Percentiles rank a stretch among this genome's conserved stretches.
These are phyloP conservation scores for Saccharata proteae DNA, from an alignment of 2,329 filamentous ascomycete genomes.

Conservation along the genomic window DNA sequence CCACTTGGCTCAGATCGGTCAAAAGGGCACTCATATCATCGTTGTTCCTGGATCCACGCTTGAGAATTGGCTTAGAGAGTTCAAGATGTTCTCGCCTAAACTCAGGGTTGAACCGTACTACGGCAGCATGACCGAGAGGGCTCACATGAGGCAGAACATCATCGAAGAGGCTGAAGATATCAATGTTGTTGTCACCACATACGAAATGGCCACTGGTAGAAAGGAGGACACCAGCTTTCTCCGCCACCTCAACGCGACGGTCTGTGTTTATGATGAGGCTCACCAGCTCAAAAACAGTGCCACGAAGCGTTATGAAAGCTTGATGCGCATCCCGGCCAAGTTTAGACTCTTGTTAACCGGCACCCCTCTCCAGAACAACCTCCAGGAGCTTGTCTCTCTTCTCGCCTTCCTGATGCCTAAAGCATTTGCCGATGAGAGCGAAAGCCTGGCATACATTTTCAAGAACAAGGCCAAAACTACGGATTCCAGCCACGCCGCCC, in stretches of 20 bases:
- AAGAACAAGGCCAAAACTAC: constrained; percentile 80
- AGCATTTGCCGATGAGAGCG: constrained; percentile 64
- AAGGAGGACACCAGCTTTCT: constrained; percentile 53
- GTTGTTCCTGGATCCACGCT: constrained; percentile 88
- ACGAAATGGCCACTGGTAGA: constrained; percentile 49
- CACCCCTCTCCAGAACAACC: constrained; percentile 87
- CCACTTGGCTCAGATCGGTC: constrained; percentile 59
- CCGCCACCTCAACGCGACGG: constrained; percentile 41
- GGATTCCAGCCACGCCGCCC: constrained; percentile 62
- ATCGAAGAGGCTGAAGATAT: constrained; percentile 51
- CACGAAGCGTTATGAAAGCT: constrained; percentile 67
- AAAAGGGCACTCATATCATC: constrained; percentile 64
- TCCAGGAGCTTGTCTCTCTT: constrained; percentile 81
- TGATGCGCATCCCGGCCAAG: constrained; percentile 64
- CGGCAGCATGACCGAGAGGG: constrained; percentile 55
- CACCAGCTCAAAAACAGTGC: constrained; percentile 84
- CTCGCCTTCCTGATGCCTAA: constrained; percentile 87
- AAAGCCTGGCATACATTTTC: constrained; percentile 78
- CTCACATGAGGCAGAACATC: constrained; percentile 54
- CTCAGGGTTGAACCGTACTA: constrained; percentile 61
- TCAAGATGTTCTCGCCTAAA: constrained; percentile 70
- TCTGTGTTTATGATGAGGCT: constrained; percentile 82
- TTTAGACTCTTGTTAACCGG: constrained; percentile 83
- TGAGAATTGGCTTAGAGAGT: constrained; percentile 92
- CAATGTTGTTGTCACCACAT: constrained; percentile 61